phyloP scores from a whole-genome alignment of 2,329 filamentous ascomycete species.

The Fusarium nisikadoi region DNA sequence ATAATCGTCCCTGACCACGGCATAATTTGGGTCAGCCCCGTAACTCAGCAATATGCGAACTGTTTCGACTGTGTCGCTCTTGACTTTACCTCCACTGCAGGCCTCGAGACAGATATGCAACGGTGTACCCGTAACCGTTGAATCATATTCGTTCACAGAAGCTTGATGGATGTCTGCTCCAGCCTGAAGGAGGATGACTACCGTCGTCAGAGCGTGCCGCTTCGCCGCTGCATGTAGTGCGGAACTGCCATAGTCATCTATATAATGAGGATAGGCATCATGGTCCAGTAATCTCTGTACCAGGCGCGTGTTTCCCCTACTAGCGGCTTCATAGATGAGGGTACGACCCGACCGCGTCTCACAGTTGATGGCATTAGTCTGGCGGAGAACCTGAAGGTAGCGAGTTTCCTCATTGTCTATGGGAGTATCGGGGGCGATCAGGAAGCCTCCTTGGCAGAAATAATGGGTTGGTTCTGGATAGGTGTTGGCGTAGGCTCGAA shows the following conservation, averaged over 20 bases:
- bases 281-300: background rate
- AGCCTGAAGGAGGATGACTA: background rate
- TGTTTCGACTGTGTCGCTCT: background rate
- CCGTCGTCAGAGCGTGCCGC: background rate
- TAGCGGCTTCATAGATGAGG: background rate
- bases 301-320: background rate
- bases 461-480: background rate
- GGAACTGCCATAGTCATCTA: background rate
- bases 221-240: background rate
- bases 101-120: background rate
- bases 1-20: background rate
- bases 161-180: background rate
- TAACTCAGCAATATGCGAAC: background rate
- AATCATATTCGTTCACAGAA: background rate
- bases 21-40: background rate
- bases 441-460: background rate
- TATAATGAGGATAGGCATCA: background rate
- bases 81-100: fast-evolving
- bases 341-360: background rate
- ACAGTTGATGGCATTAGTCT: background rate
- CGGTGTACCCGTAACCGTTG: background rate
- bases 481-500: background rate
- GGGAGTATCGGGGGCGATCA: background rate
- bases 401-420: background rate
- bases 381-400: background rate